A percentile compares a stretch with the other conserved stretches of the same genome.
phyloP scores from a whole-genome alignment of 805 yeast genomes.

The Starmerella asiatica region DNA sequence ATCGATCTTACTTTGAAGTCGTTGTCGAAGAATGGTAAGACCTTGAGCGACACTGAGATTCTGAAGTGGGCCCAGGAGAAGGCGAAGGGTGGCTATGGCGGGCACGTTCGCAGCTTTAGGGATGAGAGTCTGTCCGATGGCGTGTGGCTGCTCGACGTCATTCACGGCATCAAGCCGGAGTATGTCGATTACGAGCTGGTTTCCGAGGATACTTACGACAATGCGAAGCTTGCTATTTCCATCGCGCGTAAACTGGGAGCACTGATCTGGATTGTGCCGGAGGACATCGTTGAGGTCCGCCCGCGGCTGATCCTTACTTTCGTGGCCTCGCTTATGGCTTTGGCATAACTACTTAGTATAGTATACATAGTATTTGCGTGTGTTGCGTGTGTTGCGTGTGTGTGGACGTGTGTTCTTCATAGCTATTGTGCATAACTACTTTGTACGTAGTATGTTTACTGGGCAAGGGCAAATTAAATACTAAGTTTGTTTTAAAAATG shows the following conservation, averaged over 20 bases:
- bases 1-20: conserved; percentile 70
- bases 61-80: conserved; percentile 87
- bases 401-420: no score
- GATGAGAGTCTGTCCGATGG: conserved; percentile 68
- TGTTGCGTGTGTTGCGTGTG: no score
- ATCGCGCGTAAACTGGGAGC: conserved; percentile 98
- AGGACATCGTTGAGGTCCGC: conserved; percentile 93
- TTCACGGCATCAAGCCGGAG: conserved; percentile 91
- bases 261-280: conserved; percentile 98
- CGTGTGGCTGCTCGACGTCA: conserved; percentile 72
- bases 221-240: conserved; percentile 93
- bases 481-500: no score
- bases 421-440: no score
- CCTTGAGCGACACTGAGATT: conserved; percentile 71
- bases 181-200: conserved; percentile 94
- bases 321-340: conserved; percentile 87
- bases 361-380: no score
- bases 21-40: conserved; percentile 58
- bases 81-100: conserved; percentile 66
- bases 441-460: no score
- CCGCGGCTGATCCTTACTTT: conserved; percentile 85
- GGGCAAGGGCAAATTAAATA: no score
- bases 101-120: conserved; percentile 67
- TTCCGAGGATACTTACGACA: conserved; percentile 76
- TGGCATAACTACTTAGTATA: no score